These are phyloP conservation scores for Westerdykella ornata DNA, from an alignment of 2,329 filamentous ascomycete genomes.

Conservation along the genomic window DNA sequence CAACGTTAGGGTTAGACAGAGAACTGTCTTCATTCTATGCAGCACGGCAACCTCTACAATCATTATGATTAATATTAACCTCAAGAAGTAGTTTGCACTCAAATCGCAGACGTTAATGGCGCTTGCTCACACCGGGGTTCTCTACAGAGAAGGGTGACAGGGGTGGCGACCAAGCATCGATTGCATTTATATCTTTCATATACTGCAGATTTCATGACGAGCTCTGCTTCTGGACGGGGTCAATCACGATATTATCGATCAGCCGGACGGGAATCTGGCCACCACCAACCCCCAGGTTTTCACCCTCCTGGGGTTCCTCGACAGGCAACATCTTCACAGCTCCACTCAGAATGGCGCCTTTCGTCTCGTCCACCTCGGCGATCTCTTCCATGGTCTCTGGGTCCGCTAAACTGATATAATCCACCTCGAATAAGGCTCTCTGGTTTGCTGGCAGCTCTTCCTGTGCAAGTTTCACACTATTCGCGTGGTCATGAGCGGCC, in stretches of 20 bases:
- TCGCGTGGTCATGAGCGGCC: constrained; percentile 58
- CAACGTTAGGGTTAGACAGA: no score
- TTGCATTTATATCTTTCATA: background rate
- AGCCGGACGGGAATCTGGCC: constrained; percentile 72
- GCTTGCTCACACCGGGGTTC: no score
- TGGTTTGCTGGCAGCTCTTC: constrained; percentile 51
- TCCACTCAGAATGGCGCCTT: constrained; percentile 79
- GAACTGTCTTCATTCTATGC: no score
- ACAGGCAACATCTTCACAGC: constrained; percentile 85
- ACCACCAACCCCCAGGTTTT: constrained; percentile 64
- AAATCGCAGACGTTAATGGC: no score
- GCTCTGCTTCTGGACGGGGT: constrained; percentile 12
- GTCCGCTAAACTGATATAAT: constrained; percentile 89
- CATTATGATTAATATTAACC: no score
- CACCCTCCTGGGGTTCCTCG: constrained; percentile 60
- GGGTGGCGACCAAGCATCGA: no score
- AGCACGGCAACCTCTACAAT: no score
- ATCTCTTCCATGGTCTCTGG: constrained; percentile 77
- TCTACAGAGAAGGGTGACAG: no score
- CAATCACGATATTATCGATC: constrained; percentile 84
- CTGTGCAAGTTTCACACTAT: constrained; percentile 55
- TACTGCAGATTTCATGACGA: background rate
- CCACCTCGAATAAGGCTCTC: constrained; percentile 70
- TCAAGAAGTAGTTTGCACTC: no score
- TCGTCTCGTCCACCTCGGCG: constrained; percentile 58